A percentile compares a stretch with the other conserved stretches of the same genome.
Evolutionary conservation across 2,329 filamentous ascomycete genomes (phyloP).

Genomic region (Colletotrichum orbiculare): DNA sequence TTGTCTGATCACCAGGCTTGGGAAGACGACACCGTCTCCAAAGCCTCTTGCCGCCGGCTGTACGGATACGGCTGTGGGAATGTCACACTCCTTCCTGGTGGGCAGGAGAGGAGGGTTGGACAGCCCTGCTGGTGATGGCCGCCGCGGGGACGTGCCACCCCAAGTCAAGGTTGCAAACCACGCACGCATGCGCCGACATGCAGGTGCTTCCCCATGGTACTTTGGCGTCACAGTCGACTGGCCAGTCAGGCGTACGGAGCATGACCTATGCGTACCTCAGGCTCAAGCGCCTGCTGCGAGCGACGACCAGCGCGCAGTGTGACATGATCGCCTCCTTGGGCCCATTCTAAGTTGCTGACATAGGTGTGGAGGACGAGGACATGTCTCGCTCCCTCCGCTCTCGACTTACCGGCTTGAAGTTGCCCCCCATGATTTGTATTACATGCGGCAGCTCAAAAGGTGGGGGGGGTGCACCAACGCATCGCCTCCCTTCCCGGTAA

Average conservation of each 20-base stretch:
- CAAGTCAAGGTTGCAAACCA: slow-evolving; percentile 22
- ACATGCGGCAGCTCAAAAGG: slow-evolving; percentile 15
- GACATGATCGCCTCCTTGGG: not conserved
- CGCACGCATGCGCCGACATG: slow-evolving; percentile 33
- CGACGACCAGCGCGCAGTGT: not conserved
- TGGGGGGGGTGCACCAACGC: slow-evolving; percentile 4
- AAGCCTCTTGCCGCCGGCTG: not conserved
- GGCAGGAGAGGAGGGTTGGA: slow-evolving; percentile 7
- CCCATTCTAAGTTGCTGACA: not conserved
- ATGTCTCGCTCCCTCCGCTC: not conserved
- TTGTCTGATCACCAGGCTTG: no score
- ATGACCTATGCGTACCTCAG: not conserved
- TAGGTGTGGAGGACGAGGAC: slow-evolving; percentile 6
- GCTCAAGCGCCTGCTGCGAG: slow-evolving; percentile 15
- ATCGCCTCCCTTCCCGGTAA: slow-evolving; percentile 5
- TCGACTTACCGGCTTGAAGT: not conserved
- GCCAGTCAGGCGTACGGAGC: slow-evolving; percentile 23
- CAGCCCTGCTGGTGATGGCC: slow-evolving; percentile 13
- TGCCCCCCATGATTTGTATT: not conserved
- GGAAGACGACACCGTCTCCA: not conserved
- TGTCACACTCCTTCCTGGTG: slow-evolving; percentile 1
- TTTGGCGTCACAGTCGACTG: slow-evolving; percentile 16
- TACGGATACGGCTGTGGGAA: not conserved
- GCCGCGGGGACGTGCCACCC: slow-evolving; percentile 5
- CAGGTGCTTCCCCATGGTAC: slow-evolving; percentile 23